A percentile compares a stretch with the other conserved stretches of the same genome.
phyloP scores from a whole-genome alignment of 345 rosid genomes.

The Barbarea vulgaris region DNA sequence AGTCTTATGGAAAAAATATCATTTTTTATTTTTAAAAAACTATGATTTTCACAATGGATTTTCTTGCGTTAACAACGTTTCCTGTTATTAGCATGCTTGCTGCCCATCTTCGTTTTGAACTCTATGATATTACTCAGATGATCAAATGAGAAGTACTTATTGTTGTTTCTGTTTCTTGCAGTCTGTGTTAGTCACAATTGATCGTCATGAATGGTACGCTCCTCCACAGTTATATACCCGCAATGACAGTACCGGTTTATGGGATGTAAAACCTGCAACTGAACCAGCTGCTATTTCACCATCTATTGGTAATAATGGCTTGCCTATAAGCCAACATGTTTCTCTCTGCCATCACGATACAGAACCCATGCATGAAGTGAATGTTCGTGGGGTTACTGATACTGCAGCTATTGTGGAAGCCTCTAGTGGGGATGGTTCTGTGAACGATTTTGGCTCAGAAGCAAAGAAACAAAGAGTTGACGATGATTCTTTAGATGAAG shows the following conservation, averaged over 20 bases:
- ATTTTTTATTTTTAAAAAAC: not conserved
- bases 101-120: conserved; percentile 7
- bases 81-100: conserved; percentile 23
- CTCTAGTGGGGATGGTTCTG: conserved; percentile 54
- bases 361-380: conserved; percentile 54
- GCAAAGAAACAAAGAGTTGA: conserved; percentile 65
- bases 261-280: conserved; percentile 75
- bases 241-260: conserved; percentile 82
- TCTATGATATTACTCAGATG: conserved; percentile 16
- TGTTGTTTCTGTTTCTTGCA: conserved; percentile 46
- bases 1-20: not conserved
- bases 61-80: not conserved
- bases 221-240: conserved; percentile 90
- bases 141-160: conserved; percentile 28
- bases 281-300: conserved; percentile 45
- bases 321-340: conserved; percentile 33
- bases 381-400: conserved; percentile 53
- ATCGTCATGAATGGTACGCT: conserved; percentile 97
- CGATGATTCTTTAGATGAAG: conserved; percentile 55
- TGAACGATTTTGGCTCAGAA: conserved; percentile 57
- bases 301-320: conserved; percentile 43
- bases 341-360: conserved; percentile 46
- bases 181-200: conserved; percentile 84
- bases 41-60: not conserved
- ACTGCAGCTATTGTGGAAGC: conserved; percentile 58